Evolutionary conservation across 805 yeast species (phyloP), one percentile per base, ranked within the genome.

Genomic region (Pichia nanzhaoensis): DNA sequence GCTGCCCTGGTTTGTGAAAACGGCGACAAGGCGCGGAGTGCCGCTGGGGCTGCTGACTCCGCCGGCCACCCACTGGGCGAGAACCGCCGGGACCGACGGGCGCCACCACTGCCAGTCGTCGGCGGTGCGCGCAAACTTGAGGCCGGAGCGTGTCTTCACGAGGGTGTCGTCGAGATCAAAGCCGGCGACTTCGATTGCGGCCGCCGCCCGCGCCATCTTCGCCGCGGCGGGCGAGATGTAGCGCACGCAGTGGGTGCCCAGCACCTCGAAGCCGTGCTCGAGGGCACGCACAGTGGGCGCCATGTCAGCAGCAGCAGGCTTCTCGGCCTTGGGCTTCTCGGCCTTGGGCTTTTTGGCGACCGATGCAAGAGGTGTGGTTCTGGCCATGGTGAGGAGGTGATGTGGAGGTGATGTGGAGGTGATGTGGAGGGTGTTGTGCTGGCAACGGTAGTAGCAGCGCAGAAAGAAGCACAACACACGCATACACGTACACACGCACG

Each of bases 101-200:
- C 50, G 27, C 47, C 67, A 70, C 73, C 79, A 81, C 55, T 69
- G 67, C 98, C 98, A 91, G 61, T 91, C 98, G 3, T 61, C 49
- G 1, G 84, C 73, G 7, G 75, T 66, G 20, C 71, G 63, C 0
- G 88, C 71, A 57, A 81, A 87, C 39, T 68, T 73, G 16, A 56
- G 39, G 1, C 86, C 87, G 0, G 85, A 73, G 56, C 77, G 81
- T 0, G 96, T 80, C 14, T 59, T 58, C 0, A 87, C 76, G 7
- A 91, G 53, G 0, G 98, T 91, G 8, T 78, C 82, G 66, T 91
- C 99, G 41, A 91, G 67, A 61, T 91, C 98, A 62, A 90, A 91
- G 0, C 84, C 84, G 2, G 87, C 87, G 9, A 48, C 39, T 7
- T 32, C 31, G 16, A 13, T 2, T 8, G 12, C 10, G n/a, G 12